Evolutionary conservation across 441 rosid species (phyloP), one percentile per base, ranked within the genome.

Genomic region (Daphne laureola): DNA sequence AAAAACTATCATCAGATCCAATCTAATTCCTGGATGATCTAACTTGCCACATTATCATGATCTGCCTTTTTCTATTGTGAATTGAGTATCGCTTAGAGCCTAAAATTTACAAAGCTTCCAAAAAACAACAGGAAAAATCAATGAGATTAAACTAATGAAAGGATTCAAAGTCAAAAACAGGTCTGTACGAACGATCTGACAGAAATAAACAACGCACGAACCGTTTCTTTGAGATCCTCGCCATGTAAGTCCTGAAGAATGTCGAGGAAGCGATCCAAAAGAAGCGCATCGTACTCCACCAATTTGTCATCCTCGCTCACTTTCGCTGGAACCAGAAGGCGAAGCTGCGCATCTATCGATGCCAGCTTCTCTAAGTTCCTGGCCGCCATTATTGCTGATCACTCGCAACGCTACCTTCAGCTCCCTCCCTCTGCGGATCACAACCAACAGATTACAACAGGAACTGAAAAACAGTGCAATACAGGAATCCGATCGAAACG

Each of bases 201-300:
- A 9, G 49, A 43, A 59, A 38, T 0, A 13, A 23, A 16, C 16
- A 27, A 25, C 51, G 8, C 15, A 36, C 51, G 40, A 59, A 89
- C 97, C 70, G 93, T 89, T 72, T 93, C 95, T 53, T 64, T 85
- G 68, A 93, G 87, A 75, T 81, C 95, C 71, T 87, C 96, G 35
- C 98, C 98, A 62, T 93, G 97, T 59, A 93, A 72, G 66, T 87
- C 95, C 65, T 87, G 97, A 25, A 93, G 89, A 49, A 93, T 93
- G 59, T 90, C 97, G 12, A 93, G 93, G 68, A 93, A 93, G 2
- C 96, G 82, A 73, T 90, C 97, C 64, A 93, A 57, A 43, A 93
- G 79, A 61, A 93, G 53, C 69, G 97, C 98, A 70, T 93, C 98
- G 52, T 93, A 93, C 77, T 93, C 98, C 41, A 93, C 76, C 70